Evolutionary conservation across 176 grass and related monocot genomes (phyloP).

Genomic region (Hsuehochloa calcarea): DNA sequence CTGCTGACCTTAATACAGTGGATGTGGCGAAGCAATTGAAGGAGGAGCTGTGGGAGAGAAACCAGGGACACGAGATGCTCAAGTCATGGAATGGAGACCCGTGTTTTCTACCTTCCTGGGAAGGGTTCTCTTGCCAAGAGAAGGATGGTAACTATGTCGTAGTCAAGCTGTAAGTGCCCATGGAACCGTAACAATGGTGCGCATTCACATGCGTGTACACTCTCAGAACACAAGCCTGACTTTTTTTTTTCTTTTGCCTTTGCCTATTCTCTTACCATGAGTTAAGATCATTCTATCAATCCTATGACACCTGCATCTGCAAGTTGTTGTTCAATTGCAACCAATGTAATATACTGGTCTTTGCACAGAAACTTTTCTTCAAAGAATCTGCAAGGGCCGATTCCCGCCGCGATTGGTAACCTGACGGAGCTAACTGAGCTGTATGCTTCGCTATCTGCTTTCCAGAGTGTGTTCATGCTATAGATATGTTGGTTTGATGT

Average conservation of each 20-base stretch:
- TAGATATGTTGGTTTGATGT: neutral
- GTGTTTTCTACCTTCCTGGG: conserved; percentile 50
- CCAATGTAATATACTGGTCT: neutral
- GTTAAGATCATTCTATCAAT: no score
- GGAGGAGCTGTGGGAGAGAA: conserved; percentile 41
- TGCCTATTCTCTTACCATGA: no score
- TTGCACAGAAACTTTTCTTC: conserved; percentile 55
- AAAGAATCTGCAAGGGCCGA: conserved; percentile 47
- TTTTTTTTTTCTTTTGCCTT: no score
- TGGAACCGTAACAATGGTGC: neutral
- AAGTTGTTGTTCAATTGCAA: neutral
- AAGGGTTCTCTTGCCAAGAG: conserved; percentile 41
- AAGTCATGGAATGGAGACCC: conserved; percentile 57
- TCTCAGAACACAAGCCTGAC: no score
- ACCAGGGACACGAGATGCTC: conserved; percentile 52
- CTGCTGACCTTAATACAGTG: conserved; percentile 31
- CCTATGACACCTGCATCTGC: no score
- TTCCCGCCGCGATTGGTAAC: conserved; percentile 40
- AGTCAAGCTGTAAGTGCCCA: conserved; percentile 53
- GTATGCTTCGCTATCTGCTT: conserved; percentile 42
- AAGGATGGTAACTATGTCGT: conserved; percentile 29
- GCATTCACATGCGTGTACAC: no score
- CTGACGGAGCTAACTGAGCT: conserved; percentile 49
- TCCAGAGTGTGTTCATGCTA: neutral
- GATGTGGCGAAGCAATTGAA: conserved; percentile 44